Evolutionary conservation across 441 rosid genomes (phyloP).

Genomic region (Mallotus japonicus): DNA sequence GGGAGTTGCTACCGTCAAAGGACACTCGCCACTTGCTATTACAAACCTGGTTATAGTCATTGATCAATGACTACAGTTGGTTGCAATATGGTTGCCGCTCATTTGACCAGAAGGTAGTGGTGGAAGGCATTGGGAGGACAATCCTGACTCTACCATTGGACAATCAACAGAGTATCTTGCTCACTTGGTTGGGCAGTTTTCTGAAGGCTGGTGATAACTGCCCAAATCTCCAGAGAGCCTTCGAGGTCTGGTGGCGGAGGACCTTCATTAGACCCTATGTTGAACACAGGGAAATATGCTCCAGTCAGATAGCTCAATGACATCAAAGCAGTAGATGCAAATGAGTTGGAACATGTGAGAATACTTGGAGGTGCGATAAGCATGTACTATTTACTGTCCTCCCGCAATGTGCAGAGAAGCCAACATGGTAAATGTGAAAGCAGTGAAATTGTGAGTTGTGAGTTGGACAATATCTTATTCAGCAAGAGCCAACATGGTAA

Average conservation of each 20-base stretch:
- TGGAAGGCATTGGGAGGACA: slow-evolving; percentile 94
- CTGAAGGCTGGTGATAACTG: slow-evolving; percentile 81
- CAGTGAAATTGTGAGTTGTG: neutral
- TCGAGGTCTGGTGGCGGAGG: slow-evolving; percentile 98
- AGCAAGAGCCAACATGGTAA: slow-evolving; percentile 23
- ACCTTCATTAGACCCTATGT: slow-evolving; percentile 74
- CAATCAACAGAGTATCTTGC: slow-evolving; percentile 80
- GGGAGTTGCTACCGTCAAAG: slow-evolving; percentile 81
- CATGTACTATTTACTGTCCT: neutral
- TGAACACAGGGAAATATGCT: slow-evolving; percentile 44
- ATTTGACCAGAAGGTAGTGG: slow-evolving; percentile 82
- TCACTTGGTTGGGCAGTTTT: slow-evolving; percentile 81
- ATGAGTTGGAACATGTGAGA: slow-evolving; percentile 10
- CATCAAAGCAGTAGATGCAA: slow-evolving; percentile 31
- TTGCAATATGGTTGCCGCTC: slow-evolving; percentile 81
- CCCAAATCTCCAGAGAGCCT: slow-evolving; percentile 91
- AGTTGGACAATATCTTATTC: slow-evolving; percentile 9
- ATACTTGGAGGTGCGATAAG: slow-evolving; percentile 9
- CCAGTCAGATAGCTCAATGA: slow-evolving; percentile 37
- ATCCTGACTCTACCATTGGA: slow-evolving; percentile 85
- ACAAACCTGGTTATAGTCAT: slow-evolving; percentile 83
- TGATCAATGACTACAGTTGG: slow-evolving; percentile 91
- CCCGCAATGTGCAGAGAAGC: slow-evolving; percentile 5
- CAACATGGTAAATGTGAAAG: slow-evolving; percentile 5
- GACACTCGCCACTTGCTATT: slow-evolving; percentile 67